Conservation (phyloP, 1,284 basidiomycete species). For the Tremellales sp. region DNA sequence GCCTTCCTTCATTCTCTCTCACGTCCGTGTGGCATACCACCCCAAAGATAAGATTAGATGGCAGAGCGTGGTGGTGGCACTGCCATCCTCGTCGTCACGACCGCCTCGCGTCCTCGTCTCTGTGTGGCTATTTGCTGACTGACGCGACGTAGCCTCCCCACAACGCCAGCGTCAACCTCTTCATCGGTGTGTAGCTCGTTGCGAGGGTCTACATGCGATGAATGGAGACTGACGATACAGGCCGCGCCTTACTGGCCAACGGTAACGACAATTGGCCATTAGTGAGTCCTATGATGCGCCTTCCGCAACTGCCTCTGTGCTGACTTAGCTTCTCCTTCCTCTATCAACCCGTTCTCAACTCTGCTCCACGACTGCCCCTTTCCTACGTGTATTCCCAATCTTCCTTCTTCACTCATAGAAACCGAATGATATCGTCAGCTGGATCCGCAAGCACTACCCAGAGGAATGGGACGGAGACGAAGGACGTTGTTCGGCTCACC, state of each 20-base stretch:
- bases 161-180: constrained; percentile 45
- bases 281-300: constrained; percentile 20
- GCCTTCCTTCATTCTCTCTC: not conserved
- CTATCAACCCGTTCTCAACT: not conserved
- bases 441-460: constrained; percentile 46
- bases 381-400: too few species aligned
- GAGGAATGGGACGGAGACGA: constrained; percentile 47
- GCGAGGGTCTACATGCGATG: not conserved
- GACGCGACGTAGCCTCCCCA: constrained; percentile 40
- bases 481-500: constrained; percentile 44
- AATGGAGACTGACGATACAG: constrained; percentile 5
- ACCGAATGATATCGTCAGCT: constrained; percentile 48
- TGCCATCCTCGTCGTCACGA: constrained; percentile 9
- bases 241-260: constrained; percentile 42
- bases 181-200: constrained; percentile 32
- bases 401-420: constrained; percentile 26
- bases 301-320: not conserved
- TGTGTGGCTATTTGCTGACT: constrained; percentile 1
- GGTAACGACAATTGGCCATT: constrained; percentile 48
- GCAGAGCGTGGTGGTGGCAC: constrained; percentile 15
- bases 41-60: constrained; percentile 1
- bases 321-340: not conserved
- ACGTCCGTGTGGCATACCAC: not conserved
- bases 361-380: too few species aligned
- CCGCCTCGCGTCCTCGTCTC: not conserved